Conservation (phyloP, 305 asterid species). For the Euphrasia arctica region DNA sequence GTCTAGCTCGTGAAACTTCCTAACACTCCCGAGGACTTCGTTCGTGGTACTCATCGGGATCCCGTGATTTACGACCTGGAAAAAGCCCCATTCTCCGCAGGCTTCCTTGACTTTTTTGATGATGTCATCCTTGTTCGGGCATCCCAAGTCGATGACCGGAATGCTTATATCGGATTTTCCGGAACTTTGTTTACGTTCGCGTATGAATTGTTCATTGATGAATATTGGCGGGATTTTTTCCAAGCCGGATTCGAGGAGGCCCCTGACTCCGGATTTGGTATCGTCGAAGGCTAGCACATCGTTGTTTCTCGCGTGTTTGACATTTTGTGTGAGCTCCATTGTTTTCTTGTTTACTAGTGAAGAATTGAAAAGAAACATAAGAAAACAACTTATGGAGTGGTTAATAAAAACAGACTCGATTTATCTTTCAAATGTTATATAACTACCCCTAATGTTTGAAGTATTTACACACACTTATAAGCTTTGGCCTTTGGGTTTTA, state of each 20-base stretch:
- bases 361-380: neutral
- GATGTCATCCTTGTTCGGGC: conserved; percentile 19
- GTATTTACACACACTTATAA: no score
- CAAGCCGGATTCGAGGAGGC: conserved; percentile 37
- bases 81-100: conserved; percentile 40
- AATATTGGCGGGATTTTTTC: conserved; percentile 36
- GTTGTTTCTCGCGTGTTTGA: conserved; percentile 20
- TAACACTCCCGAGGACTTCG: conserved; percentile 21
- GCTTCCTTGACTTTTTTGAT: conserved; percentile 29
- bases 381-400: no score
- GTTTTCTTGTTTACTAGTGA: neutral
- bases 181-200: conserved; percentile 6
- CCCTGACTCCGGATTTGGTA: conserved; percentile 43
- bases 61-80: conserved; percentile 36
- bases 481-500: no score
- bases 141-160: conserved; percentile 39
- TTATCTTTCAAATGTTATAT: no score
- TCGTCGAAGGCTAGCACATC: conserved; percentile 37
- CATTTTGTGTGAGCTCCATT: conserved; percentile 9
- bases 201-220: conserved; percentile 19
- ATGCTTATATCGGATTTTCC: conserved; percentile 9
- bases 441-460: no score
- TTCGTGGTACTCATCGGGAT: conserved; percentile 27
- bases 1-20: conserved; percentile 37
- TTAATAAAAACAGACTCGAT: no score